Conservation (phyloP, 108 stramenopile genomes). For the Skeletonema costatum region DNA sequence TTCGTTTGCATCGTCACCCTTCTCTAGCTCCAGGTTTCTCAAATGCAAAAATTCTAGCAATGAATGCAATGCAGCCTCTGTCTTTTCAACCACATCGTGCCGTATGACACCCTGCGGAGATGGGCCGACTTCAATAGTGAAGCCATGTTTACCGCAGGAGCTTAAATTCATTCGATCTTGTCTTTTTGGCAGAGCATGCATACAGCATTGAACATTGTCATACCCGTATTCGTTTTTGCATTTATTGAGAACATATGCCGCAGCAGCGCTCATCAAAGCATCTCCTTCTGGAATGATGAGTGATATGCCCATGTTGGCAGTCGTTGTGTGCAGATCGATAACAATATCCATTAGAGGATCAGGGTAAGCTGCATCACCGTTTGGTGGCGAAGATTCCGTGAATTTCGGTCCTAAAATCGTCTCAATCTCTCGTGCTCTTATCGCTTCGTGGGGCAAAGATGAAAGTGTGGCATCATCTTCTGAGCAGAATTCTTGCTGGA, state of each 20-base stretch:
- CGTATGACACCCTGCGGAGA: constrained; percentile 80
- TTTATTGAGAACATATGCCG: constrained; percentile 72
- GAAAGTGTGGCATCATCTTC: constrained; percentile 2
- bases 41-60: constrained; percentile 71
- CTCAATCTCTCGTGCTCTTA: constrained; percentile 72
- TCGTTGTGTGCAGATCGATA: constrained; percentile 85
- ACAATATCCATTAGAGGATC: constrained; percentile 62
- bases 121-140: constrained; percentile 87
- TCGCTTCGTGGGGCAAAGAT: constrained; percentile 51
- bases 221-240: constrained; percentile 42
- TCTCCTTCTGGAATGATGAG: constrained; percentile 78
- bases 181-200: constrained; percentile 66
- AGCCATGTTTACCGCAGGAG: constrained; percentile 64
- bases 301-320: constrained; percentile 82
- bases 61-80: constrained; percentile 57
- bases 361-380: background rate
- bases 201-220: constrained; percentile 46
- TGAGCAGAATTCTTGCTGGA: constrained; percentile 16
- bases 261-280: constrained; percentile 65
- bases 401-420: constrained; percentile 75
- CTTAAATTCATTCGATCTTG: constrained; percentile 70
- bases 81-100: constrained; percentile 84
- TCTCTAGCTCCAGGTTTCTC: constrained; percentile 39
- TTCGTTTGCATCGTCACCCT: constrained; percentile 8
- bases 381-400: background rate